A percentile compares a stretch with the other conserved stretches of the same genome.
These are phyloP conservation scores for Fraxinus latifolia DNA, from an alignment of 305 asterid genomes.

Conservation along the genomic window DNA sequence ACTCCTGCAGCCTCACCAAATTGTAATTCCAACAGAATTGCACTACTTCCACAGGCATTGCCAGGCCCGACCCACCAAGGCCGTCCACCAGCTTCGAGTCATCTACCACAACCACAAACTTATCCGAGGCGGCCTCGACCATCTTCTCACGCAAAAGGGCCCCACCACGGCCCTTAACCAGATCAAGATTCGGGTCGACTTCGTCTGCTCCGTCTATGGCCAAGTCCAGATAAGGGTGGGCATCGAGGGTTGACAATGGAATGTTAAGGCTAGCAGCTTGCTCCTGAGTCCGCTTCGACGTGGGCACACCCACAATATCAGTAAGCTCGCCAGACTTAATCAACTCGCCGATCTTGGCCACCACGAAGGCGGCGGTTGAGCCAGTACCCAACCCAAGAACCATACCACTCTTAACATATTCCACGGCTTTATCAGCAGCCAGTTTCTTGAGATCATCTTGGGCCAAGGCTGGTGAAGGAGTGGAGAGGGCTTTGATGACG, in stretches of 20 bases:
- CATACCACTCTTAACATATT: slow-evolving; percentile 78
- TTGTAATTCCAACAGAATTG: slow-evolving; percentile 93
- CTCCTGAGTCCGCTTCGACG: slow-evolving; percentile 78
- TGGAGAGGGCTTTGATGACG: slow-evolving; percentile 60
- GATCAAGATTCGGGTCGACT: slow-evolving; percentile 81
- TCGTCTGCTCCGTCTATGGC: slow-evolving; percentile 98
- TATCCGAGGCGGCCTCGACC: slow-evolving; percentile 88
- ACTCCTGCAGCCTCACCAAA: slow-evolving; percentile 55
- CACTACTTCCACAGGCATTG: slow-evolving; percentile 95
- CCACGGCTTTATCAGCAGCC: slow-evolving; percentile 92
- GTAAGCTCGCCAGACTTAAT: slow-evolving; percentile 64
- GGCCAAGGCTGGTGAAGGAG: slow-evolving; percentile 50
- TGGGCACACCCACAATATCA: slow-evolving; percentile 79
- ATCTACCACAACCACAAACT: slow-evolving; percentile 79
- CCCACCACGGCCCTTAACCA: slow-evolving; percentile 96
- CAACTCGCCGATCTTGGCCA: slow-evolving; percentile 71
- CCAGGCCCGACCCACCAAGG: slow-evolving; percentile 79
- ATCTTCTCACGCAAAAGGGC: slow-evolving; percentile 88
- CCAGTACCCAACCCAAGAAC: slow-evolving; percentile 94
- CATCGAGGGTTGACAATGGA: slow-evolving; percentile 70
- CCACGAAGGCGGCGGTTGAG: slow-evolving; percentile 96
- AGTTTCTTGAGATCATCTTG: slow-evolving; percentile 80
- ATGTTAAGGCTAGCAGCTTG: slow-evolving; percentile 75
- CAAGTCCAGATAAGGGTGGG: slow-evolving; percentile 72
- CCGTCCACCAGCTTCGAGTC: slow-evolving; percentile 76